These are phyloP conservation scores for Podaxis mareebaensis DNA, from an alignment of 768 basidiomycete genomes.

Conservation along the genomic window DNA sequence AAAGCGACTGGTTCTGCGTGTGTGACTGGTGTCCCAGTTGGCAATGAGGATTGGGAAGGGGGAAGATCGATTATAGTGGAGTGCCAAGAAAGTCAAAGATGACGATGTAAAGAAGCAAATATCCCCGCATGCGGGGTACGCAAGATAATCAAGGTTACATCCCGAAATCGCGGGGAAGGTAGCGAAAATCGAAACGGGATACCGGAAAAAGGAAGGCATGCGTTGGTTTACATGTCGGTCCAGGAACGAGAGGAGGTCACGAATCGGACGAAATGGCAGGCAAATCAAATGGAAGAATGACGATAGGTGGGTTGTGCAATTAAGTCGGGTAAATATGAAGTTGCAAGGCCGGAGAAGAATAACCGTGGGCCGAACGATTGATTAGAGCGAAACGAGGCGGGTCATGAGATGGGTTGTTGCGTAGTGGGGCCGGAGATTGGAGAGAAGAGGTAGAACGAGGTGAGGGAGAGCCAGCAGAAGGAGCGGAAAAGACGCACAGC, in stretches of 20 bases:
- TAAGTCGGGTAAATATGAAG: slow-evolving; percentile 1
- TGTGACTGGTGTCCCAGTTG: slow-evolving; percentile 27
- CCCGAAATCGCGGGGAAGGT: background rate
- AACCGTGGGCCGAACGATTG: background rate
- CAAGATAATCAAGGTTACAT: slow-evolving; percentile 5
- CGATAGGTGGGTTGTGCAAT: slow-evolving; percentile 6
- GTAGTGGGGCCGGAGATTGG: slow-evolving; percentile 6
- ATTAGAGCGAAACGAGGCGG: slow-evolving; percentile 6
- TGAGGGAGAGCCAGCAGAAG: slow-evolving; percentile 17
- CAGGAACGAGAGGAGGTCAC: slow-evolving; percentile 7
- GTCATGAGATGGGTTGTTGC: slow-evolving; percentile 12
- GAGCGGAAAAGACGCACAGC: slow-evolving; percentile 54
- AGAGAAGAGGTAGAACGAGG: slow-evolving; percentile 17
- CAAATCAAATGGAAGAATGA: slow-evolving; percentile 6
- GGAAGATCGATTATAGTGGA: slow-evolving; percentile 16
- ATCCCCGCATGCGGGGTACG: slow-evolving; percentile 8
- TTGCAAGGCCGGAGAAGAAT: background rate
- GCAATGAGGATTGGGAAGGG: slow-evolving; percentile 7
- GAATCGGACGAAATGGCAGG: slow-evolving; percentile 12
- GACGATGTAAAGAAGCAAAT: background rate
- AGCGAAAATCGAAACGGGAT: background rate
- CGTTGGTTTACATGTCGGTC: background rate
- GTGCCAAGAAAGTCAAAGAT: slow-evolving; percentile 9
- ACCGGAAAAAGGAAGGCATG: slow-evolving; percentile 12
- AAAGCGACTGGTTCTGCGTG: slow-evolving; percentile 37